Percentiles rank a stretch among this genome's conserved stretches.
Evolutionary conservation across 2,329 filamentous ascomycete genomes (phyloP).

Genomic region (Atkinsonella texensis): DNA sequence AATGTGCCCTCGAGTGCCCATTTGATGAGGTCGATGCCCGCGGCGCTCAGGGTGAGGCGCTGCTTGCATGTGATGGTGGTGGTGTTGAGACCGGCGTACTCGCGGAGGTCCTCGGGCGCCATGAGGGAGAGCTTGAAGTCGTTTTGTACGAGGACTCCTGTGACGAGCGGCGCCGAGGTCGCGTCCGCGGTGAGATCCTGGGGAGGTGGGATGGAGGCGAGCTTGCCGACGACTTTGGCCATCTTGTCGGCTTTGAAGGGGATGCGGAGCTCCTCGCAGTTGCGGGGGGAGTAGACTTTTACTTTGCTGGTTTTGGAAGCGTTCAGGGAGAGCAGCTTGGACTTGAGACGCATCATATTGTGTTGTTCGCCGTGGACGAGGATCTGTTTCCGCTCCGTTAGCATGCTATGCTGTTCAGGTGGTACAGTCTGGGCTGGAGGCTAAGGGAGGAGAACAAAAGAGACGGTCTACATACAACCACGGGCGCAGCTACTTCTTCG

Average conservation of each 20-base stretch:
- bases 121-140: slow-evolving; percentile 96
- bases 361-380: slow-evolving; percentile 94
- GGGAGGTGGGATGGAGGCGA: slow-evolving; percentile 70
- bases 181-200: slow-evolving; percentile 22
- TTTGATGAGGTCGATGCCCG: slow-evolving; percentile 78
- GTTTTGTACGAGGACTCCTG: slow-evolving; percentile 89
- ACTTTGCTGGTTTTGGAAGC: slow-evolving; percentile 67
- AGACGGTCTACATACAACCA: slow-evolving; percentile 51
- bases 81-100: slow-evolving; percentile 93
- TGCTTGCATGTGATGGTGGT: slow-evolving; percentile 92
- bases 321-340: slow-evolving; percentile 86
- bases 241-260: slow-evolving; percentile 93
- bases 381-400: slow-evolving; percentile 43
- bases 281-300: slow-evolving; percentile 87
- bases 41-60: slow-evolving; percentile 74
- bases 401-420: slow-evolving; percentile 7
- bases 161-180: slow-evolving; percentile 46
- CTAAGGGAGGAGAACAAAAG: not conserved
- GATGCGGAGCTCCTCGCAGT: slow-evolving; percentile 89
- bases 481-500: slow-evolving; percentile 80
- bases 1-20: slow-evolving; percentile 96
- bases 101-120: slow-evolving; percentile 89
- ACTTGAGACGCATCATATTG: slow-evolving; percentile 96
- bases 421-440: too few species aligned
- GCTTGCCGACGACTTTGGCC: slow-evolving; percentile 88